A percentile compares a stretch with the other conserved stretches of the same genome.
Evolutionary conservation across 805 yeast genomes (phyloP).

Genomic region (Saccharomycopsis fodiens): DNA sequence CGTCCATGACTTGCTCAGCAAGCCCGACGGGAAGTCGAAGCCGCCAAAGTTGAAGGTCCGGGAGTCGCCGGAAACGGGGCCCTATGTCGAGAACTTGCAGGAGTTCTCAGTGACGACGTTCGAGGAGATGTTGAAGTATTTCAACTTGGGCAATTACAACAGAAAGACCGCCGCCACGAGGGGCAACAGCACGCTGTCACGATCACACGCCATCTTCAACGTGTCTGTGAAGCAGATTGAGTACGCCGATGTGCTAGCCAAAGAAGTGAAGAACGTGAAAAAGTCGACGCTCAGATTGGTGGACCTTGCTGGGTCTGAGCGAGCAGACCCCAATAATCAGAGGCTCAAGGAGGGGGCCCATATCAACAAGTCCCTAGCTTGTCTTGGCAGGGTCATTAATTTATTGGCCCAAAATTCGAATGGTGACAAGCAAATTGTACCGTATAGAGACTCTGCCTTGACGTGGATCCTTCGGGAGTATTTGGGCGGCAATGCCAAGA

Average conservation of each 20-base stretch:
- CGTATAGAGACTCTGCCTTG: slow-evolving; percentile 67
- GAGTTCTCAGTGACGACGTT: slow-evolving; percentile 45
- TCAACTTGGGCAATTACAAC: slow-evolving; percentile 44
- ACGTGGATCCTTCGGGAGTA: slow-evolving; percentile 73
- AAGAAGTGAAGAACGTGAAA: slow-evolving; percentile 39
- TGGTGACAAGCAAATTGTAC: slow-evolving; percentile 34
- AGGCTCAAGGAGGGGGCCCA: slow-evolving; percentile 69
- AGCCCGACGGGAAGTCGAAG: neutral
- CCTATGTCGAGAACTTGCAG: slow-evolving; percentile 61
- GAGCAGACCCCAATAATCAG: slow-evolving; percentile 51
- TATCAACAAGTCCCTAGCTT: slow-evolving; percentile 71
- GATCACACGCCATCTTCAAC: slow-evolving; percentile 78
- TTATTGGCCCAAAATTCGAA: slow-evolving; percentile 34
- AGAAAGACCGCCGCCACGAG: slow-evolving; percentile 68
- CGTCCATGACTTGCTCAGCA: slow-evolving; percentile 52
- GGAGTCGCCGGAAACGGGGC: slow-evolving; percentile 59
- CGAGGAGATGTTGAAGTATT: slow-evolving; percentile 39
- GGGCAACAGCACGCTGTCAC: slow-evolving; percentile 64
- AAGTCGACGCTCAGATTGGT: slow-evolving; percentile 60
- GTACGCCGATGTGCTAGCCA: slow-evolving; percentile 25
- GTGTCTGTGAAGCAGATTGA: slow-evolving; percentile 54
- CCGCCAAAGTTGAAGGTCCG: slow-evolving; percentile 41
- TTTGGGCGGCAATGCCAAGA: slow-evolving; percentile 80
- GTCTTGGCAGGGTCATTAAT: slow-evolving; percentile 63
- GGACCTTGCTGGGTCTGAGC: slow-evolving; percentile 79